Evolutionary conservation across 306 rosid genomes (phyloP), one percentile per base, ranked within the genome.

Genomic region (Biancaea sappan): DNA sequence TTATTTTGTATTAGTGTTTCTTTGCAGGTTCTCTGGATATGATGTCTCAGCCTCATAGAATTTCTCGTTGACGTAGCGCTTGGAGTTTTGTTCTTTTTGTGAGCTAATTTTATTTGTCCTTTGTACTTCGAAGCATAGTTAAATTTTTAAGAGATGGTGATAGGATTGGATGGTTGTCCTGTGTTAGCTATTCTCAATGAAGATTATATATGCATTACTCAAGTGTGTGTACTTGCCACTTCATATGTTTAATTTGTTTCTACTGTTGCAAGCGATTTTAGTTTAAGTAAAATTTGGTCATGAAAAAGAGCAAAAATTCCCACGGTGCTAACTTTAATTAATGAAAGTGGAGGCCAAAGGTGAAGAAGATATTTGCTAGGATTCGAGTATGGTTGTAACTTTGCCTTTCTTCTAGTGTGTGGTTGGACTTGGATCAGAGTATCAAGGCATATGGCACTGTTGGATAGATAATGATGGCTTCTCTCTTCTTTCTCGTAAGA

Each of bases 1-100:
- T 67, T 21, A 73, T 52, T 32, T 35, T 53, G 10, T 6, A 6
- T 72, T 31, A 43, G 10, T 0, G 35, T 22, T 71, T 62, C 18
- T 5, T 76, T 72, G 80, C 84, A 76, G 87, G 69, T 67, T 34
- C 80, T 21, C 61, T 15, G 50, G 79, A 37, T 12, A 15, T n/a
- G 69, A 59, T 26, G 18, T n/a, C 60, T 14, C 37, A 1, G 52
- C n/a, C n/a, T n/a, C n/a, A n/a, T 75, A 71, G 73, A 72, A 28
- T 67, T 80, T 34, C 18, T n/a, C 57, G 66, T 43, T 61, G 40
- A 31, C 70, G 54, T 44, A 34, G 62, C 69, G 16, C 69, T 58
- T 66, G 73, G 69, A 59, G 41, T 76, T 80, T 76, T 76, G 67
- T 71, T 79, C 81, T 28, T 43, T 66, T 61, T 83, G 35, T 29